Evolutionary conservation across 495 filamentous ascomycete species (phyloP).

Genomic region (Penicillium diatomitis): DNA sequence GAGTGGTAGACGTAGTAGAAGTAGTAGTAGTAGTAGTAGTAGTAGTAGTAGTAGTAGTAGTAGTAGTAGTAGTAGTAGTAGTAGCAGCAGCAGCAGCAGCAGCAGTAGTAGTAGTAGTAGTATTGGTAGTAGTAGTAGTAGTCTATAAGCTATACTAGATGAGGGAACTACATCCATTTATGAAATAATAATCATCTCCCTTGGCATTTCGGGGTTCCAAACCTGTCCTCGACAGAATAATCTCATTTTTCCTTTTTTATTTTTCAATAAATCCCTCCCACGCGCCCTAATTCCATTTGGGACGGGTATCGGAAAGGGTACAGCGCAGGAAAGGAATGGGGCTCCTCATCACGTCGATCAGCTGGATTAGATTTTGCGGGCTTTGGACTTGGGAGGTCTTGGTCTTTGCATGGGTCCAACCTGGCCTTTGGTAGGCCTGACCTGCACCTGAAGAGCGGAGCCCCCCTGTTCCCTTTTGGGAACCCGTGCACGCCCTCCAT

Average conservation of each 20-base stretch:
- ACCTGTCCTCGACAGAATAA: no score
- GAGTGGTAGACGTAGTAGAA: no score
- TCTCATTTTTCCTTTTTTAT: no score
- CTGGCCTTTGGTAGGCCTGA: not conserved
- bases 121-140: not conserved
- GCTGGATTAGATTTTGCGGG: conserved; percentile 10
- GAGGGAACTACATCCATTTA: not conserved
- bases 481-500: conserved; percentile 9
- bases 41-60: not conserved
- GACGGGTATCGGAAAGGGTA: conserved; percentile 1
- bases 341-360: conserved; percentile 22
- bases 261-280: no score
- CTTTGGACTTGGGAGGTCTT: conserved; percentile 20
- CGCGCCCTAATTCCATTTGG: not conserved
- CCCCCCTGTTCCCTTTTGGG: conserved; percentile 21
- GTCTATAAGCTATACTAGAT: not conserved
- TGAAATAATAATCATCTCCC: not conserved
- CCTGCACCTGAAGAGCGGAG: conserved; percentile 16
- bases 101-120: conserved; percentile 3
- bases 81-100: no score
- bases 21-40: conserved; percentile 3
- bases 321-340: conserved; percentile 5
- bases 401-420: not conserved
- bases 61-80: conserved; percentile 3
- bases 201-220: no score